Evolutionary conservation across 2,329 filamentous ascomycete species (phyloP), one percentile per base, ranked within the genome.

Genomic region (Fusarium poae): DNA sequence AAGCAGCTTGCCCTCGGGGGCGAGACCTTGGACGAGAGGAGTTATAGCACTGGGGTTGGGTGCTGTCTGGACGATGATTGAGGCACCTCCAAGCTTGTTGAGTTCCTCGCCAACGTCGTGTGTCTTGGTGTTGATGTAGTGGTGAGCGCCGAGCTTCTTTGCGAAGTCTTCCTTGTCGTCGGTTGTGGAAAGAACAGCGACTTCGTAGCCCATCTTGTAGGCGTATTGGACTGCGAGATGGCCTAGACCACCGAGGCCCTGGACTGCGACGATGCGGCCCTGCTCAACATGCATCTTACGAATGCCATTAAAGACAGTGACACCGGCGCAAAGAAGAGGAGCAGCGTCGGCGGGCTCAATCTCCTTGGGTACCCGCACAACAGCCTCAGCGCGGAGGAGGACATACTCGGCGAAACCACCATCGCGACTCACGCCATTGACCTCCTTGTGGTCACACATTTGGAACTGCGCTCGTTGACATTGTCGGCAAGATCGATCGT

Each of bases 211-310:
- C 91, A 94, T 93, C 78, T 89, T 89, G 50, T 82, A 82, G 6
- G 91, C 91, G 76, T 90, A 94, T 76, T 94, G 91, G 30, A 94
- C 88, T 0, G 91, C 92, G 30, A 95, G 77, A 77, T 95, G 92
- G 3, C 92, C 92, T 0, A 94, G 83, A 3, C 92, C 92, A 51
- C 93, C 89, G 5, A 95, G 82, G 16, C 91, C 92, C 65, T 94
- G 88, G 23, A 89, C 75, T 23, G 86, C 87, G 1, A 89, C 84
- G 1, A 84, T 65, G n/a, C 78, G 81, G 12, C 86, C 86, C 57
- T 84, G 82, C 70, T 83, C 80, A 44, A 88, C 79, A 25, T 81
- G 75, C 67, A 85, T 80, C 76, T 86, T 86, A 65, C 86, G 84
- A 52, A 89, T 84, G 20, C 80, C 78, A 76, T 89, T 89, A 78